Percentiles rank a stretch among this genome's conserved stretches.
Conservation (phyloP, 2,329 filamentous ascomycete species). For the Sporothrix curviconia region DNA sequence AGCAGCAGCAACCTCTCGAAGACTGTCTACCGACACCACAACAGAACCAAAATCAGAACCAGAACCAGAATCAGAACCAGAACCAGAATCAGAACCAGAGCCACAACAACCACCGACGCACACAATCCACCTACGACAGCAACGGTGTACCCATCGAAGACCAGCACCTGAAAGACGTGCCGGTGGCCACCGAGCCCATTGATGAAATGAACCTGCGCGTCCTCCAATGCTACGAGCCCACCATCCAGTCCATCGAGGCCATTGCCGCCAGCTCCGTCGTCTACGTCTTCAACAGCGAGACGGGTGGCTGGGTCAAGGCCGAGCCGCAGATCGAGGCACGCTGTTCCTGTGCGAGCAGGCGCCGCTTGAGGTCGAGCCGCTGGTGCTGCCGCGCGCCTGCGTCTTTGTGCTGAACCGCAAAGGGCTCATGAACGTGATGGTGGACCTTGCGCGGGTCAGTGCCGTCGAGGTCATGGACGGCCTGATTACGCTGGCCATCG, state of each 20-base stretch:
- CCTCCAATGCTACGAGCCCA: slow-evolving; percentile 71
- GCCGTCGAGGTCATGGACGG: slow-evolving; percentile 58
- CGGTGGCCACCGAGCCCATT: neutral
- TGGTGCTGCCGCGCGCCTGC: slow-evolving; percentile 40
- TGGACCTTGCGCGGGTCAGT: slow-evolving; percentile 54
- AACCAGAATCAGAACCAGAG: no score
- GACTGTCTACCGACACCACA: neutral
- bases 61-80: neutral
- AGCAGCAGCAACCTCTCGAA: slow-evolving; percentile 4
- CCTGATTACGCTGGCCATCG: slow-evolving; percentile 28
- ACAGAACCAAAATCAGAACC: neutral
- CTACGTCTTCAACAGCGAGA: slow-evolving; percentile 65
- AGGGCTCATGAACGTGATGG: slow-evolving; percentile 62
- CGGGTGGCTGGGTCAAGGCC: slow-evolving; percentile 73
- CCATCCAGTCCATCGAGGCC: slow-evolving; percentile 65
- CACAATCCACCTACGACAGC: slow-evolving; percentile 20
- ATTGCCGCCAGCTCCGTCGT: slow-evolving; percentile 81
- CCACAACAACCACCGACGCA: neutral
- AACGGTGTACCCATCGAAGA: neutral
- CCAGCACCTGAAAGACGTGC: neutral
- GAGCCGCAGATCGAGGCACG: slow-evolving; percentile 63
- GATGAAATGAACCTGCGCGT: slow-evolving; percentile 77
- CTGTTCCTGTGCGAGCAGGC: slow-evolving; percentile 74
- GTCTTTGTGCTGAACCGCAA: slow-evolving; percentile 69
- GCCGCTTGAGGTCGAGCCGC: slow-evolving; percentile 33